Conservation (phyloP, 768 basidiomycete species). For the Infundibulicybe gibba region DNA sequence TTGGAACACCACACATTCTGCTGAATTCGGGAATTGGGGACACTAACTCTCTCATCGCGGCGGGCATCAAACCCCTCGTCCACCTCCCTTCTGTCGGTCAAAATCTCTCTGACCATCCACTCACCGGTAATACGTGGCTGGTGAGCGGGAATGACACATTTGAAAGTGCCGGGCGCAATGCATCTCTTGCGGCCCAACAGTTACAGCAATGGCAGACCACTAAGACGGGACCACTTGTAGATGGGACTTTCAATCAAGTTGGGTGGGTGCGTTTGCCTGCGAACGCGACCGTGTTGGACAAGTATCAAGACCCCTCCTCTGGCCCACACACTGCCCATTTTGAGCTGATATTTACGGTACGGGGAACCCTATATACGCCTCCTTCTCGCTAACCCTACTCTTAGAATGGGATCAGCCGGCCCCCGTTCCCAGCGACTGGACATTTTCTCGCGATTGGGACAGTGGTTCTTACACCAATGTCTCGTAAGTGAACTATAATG, state of each 20-base stretch:
- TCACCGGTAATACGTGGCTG: too few relatives aligned
- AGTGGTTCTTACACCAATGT: neutral
- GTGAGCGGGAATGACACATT: too few relatives aligned
- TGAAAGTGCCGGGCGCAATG: too few relatives aligned
- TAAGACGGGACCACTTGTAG: slow-evolving; percentile 16
- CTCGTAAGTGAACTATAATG: neutral
- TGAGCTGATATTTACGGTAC: slow-evolving; percentile 10
- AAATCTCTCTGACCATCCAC: too few relatives aligned
- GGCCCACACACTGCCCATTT: slow-evolving; percentile 19
- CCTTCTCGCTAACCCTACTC: neutral
- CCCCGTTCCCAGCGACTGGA: neutral
- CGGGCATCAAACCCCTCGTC: too few relatives aligned
- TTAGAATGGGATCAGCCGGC: too few relatives aligned
- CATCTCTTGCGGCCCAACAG: too few relatives aligned
- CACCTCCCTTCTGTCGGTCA: too few relatives aligned
- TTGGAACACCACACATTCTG: too few relatives aligned
- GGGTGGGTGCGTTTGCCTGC: too few relatives aligned
- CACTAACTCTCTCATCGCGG: too few relatives aligned
- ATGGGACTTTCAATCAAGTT: slow-evolving; percentile 16
- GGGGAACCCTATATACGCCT: neutral
- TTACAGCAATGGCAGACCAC: slow-evolving; percentile 13
- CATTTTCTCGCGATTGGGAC: neutral
- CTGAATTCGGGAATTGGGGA: too few relatives aligned
- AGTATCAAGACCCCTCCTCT: slow-evolving; percentile 17
- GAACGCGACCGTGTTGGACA: slow-evolving; percentile 15